Evolutionary conservation across 2,329 filamentous ascomycete species (phyloP).

Genomic region (Phyllosticta citrichinensis): DNA sequence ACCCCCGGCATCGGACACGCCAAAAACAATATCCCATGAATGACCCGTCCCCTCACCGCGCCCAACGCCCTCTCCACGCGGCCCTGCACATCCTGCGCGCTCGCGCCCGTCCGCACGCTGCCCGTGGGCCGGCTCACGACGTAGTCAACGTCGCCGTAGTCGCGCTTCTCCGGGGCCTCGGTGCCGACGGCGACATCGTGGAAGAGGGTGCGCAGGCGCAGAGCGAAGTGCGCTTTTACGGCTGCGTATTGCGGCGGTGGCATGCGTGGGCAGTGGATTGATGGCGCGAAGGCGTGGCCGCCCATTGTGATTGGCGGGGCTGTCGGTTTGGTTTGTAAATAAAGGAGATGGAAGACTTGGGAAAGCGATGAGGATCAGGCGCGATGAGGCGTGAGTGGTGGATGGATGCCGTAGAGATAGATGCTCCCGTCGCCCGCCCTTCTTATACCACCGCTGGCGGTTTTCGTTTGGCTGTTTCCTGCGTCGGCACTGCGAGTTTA

Average conservation of each 20-base stretch:
- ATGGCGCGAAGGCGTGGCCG: conserved; percentile 16
- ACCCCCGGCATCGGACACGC: neutral
- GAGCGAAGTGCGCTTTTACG: conserved; percentile 12
- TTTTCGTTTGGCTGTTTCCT: no score
- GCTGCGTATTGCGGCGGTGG: conserved; percentile 14
- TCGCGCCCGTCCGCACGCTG: conserved; percentile 12
- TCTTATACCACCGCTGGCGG: no score
- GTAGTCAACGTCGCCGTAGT: conserved; percentile 20
- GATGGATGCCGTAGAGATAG: no score
- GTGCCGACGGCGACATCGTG: conserved; percentile 17
- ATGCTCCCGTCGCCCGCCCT: no score
- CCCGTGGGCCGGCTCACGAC: conserved; percentile 14
- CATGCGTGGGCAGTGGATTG: conserved; percentile 19
- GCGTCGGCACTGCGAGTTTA: no score
- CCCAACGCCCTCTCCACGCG: neutral
- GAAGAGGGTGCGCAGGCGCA: conserved; percentile 16
- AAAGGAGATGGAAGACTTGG: no score
- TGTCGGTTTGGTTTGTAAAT: neutral
- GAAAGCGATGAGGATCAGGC: no score
- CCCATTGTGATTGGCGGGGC: conserved; percentile 15
- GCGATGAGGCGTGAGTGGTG: no score
- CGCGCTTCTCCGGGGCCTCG: conserved; percentile 18
- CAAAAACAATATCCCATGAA: neutral
- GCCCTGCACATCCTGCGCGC: neutral
- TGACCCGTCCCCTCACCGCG: neutral